Evolutionary conservation across 2,329 filamentous ascomycete genomes (phyloP).

Genomic region (Drechslerella coelobrocha): DNA sequence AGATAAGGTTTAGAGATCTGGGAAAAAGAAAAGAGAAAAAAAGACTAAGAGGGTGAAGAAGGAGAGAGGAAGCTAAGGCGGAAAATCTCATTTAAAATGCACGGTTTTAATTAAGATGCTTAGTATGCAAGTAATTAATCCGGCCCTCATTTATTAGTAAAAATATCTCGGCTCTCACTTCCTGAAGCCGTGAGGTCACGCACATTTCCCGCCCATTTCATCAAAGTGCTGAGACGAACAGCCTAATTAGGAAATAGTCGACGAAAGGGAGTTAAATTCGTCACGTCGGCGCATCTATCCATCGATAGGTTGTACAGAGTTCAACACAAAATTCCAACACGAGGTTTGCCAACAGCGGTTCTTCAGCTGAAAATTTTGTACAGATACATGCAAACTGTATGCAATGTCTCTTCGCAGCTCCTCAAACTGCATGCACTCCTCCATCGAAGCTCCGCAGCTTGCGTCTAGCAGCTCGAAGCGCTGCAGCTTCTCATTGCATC

Average conservation of each 20-base stretch:
- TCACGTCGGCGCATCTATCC: too few species aligned
- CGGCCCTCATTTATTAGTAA: too few species aligned
- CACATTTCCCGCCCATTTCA: too few species aligned
- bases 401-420: slow-evolving; percentile 27
- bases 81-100: too few species aligned
- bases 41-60: too few species aligned
- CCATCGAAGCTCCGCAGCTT: slow-evolving; percentile 11
- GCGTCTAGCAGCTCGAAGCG: slow-evolving; percentile 25
- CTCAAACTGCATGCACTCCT: slow-evolving; percentile 27
- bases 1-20: too few species aligned
- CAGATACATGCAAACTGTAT: slow-evolving; percentile 20
- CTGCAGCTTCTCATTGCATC: slow-evolving; percentile 30
- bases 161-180: too few species aligned
- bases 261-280: neutral
- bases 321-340: slow-evolving; percentile 28
- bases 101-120: too few species aligned
- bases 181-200: too few species aligned
- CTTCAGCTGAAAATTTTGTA: slow-evolving; percentile 17
- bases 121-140: too few species aligned
- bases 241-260: neutral
- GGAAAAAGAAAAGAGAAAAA: too few species aligned
- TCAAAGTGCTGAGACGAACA: neutral
- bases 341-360: slow-evolving; percentile 17
- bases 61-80: too few species aligned
- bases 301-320: slow-evolving; percentile 27